Percentiles rank a stretch among this genome's conserved stretches.
Conservation (phyloP, 768 basidiomycete genomes). For the Boletus huronensis region DNA sequence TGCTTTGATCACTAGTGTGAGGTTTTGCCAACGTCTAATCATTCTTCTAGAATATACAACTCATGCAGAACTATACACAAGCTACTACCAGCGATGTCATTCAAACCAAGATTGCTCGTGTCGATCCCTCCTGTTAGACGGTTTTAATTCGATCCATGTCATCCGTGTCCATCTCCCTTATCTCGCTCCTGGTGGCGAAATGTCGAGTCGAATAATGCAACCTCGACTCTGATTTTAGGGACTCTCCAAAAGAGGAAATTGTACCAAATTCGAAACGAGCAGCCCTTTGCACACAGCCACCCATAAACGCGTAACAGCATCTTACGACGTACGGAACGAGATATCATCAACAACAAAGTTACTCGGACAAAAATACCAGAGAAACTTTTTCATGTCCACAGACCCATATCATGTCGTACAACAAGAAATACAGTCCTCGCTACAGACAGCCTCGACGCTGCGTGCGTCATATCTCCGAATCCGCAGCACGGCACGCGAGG, state of each 20-base stretch:
- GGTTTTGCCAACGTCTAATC: too few relatives aligned
- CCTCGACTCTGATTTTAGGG: background rate
- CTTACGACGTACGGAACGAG: background rate
- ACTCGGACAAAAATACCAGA: background rate
- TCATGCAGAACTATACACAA: too few relatives aligned
- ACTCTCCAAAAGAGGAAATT: background rate
- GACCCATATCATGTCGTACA: constrained; percentile 90
- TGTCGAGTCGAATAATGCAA: too few relatives aligned
- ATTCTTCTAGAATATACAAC: too few relatives aligned
- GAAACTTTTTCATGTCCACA: constrained; percentile 48
- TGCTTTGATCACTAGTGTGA: too few relatives aligned
- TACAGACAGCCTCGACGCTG: constrained; percentile 68
- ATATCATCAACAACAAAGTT: background rate
- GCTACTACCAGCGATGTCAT: too few relatives aligned
- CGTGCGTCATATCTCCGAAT: constrained; percentile 77
- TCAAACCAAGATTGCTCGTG: too few relatives aligned
- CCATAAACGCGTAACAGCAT: background rate
- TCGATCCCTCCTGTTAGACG: too few relatives aligned
- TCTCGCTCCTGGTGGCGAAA: too few relatives aligned
- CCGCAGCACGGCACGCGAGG: constrained; percentile 65
- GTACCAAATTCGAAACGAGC: background rate
- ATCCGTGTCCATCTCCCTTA: too few relatives aligned
- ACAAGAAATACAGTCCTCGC: constrained; percentile 73
- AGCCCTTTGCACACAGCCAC: background rate
- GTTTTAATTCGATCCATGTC: too few relatives aligned